Evolutionary conservation across 164 flowering plant species (phyloP).

Genomic region (Nymphaea thermarum): DNA sequence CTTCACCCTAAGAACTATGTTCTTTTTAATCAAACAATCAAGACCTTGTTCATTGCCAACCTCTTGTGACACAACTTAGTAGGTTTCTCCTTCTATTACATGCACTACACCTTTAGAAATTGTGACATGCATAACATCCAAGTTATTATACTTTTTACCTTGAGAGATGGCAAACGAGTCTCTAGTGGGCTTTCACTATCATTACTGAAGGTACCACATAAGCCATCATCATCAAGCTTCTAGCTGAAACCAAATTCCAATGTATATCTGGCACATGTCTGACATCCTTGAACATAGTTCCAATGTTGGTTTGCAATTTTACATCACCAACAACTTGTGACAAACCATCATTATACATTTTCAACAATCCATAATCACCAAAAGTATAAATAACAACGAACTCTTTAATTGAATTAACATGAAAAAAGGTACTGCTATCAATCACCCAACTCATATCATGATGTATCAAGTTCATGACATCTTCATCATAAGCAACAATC

Average conservation of each 20-base stretch:
- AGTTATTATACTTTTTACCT: background rate
- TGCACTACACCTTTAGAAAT: too few relatives aligned
- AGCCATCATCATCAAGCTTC: slow-evolving; percentile 2
- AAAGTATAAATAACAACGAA: background rate
- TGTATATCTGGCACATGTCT: slow-evolving; percentile 8
- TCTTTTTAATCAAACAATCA: background rate
- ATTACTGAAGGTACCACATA: background rate
- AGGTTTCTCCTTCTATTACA: background rate
- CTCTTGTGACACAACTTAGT: background rate
- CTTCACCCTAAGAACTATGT: background rate
- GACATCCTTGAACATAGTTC: background rate
- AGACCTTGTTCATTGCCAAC: background rate
- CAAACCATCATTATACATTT: too few relatives aligned
- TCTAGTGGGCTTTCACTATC: slow-evolving; percentile 5
- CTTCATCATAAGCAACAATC: background rate
- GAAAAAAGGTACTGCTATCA: background rate
- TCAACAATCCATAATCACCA: too few relatives aligned
- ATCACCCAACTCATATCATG: too few relatives aligned
- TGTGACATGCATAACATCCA: background rate
- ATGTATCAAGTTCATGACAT: too few relatives aligned
- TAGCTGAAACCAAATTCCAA: background rate
- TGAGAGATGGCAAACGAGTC: background rate
- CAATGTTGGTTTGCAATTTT: too few relatives aligned
- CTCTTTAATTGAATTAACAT: background rate
- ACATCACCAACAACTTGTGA: background rate